phyloP scores from a whole-genome alignment of 805 yeast genomes.

The Tetrapisispora pingtungensis region DNA sequence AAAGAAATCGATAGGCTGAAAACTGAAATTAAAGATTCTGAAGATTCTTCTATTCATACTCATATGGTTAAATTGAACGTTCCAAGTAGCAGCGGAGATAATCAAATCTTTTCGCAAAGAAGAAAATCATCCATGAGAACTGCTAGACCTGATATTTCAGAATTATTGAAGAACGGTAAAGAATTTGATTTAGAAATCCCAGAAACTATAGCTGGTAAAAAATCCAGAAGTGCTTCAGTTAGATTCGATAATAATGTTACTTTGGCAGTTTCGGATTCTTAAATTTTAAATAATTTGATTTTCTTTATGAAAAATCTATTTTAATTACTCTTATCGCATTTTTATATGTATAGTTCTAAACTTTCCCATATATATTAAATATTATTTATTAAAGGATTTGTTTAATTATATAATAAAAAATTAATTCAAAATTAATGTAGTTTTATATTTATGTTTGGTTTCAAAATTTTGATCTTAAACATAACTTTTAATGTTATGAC shows the following conservation, averaged over 20 bases:
- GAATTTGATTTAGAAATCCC: slow-evolving; percentile 44
- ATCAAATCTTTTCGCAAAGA: slow-evolving; percentile 3
- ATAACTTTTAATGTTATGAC: too few species aligned
- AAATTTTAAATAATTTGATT: not conserved
- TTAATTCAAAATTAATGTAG: too few species aligned
- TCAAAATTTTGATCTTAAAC: too few species aligned
- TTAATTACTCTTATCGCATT: too few species aligned
- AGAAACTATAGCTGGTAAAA: slow-evolving; percentile 16
- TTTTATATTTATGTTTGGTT: too few species aligned
- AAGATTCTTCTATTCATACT: not conserved
- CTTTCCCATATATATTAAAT: too few species aligned
- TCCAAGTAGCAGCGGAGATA: not conserved
- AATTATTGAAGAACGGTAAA: slow-evolving; percentile 36
- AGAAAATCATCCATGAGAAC: slow-evolving; percentile 27
- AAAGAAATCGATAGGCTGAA: slow-evolving; percentile 32
- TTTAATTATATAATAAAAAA: too few species aligned
- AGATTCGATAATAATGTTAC: slow-evolving; percentile 54
- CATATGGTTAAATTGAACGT: not conserved
- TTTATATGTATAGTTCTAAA: too few species aligned
- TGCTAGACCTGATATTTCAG: slow-evolving; percentile 34
- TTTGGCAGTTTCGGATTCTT: slow-evolving; percentile 34
- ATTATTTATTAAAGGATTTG: too few species aligned
- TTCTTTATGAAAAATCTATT: too few species aligned
- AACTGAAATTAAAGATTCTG: not conserved
- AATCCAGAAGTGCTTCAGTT: slow-evolving; percentile 51